These are phyloP conservation scores for Serendipita sp. DNA, from an alignment of 768 basidiomycete species.

Conservation along the genomic window DNA sequence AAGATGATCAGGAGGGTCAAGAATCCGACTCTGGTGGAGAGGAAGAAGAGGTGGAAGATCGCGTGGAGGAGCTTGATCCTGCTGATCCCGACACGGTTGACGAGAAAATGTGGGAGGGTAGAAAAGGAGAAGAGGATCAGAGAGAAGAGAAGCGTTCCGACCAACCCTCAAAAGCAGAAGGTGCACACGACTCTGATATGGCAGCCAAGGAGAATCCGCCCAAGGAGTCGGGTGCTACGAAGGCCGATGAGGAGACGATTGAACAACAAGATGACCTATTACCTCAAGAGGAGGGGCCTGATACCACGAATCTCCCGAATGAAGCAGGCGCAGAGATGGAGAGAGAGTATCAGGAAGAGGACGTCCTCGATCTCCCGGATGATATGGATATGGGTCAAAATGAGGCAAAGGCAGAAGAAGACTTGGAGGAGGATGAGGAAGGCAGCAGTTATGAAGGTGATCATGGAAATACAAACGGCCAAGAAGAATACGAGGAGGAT, in stretches of 20 bases:
- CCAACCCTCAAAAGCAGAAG: constrained; percentile 27
- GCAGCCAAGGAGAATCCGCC: constrained; percentile 59
- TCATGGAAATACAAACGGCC: constrained; percentile 12
- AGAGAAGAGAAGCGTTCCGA: constrained; percentile 10
- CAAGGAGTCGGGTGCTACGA: constrained; percentile 18
- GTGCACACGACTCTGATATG: constrained; percentile 43
- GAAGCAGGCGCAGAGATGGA: constrained; percentile 39
- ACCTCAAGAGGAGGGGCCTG: constrained; percentile 25
- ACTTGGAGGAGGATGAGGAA: constrained; percentile 16
- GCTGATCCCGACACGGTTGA: constrained; percentile 74
- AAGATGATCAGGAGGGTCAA: constrained; percentile 32
- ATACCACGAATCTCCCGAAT: constrained; percentile 30
- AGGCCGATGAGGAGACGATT: constrained; percentile 18
- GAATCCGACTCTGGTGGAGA: constrained; percentile 29
- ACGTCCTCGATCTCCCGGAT: constrained; percentile 81
- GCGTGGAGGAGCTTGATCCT: constrained; percentile 65
- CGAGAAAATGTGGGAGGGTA: constrained; percentile 95
- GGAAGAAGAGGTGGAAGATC: constrained; percentile 63
- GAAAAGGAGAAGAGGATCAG: constrained; percentile 40
- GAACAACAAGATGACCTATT: constrained; percentile 14
- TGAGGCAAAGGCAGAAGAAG: constrained; percentile 21
- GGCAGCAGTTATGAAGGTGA: constrained; percentile 9
- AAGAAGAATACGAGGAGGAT: constrained; percentile 10
- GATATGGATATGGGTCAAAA: constrained; percentile 46
- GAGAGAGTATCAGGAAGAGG: constrained; percentile 57